Evolutionary conservation across 768 basidiomycete genomes (phyloP).

Genomic region (Serendipita sp.): DNA sequence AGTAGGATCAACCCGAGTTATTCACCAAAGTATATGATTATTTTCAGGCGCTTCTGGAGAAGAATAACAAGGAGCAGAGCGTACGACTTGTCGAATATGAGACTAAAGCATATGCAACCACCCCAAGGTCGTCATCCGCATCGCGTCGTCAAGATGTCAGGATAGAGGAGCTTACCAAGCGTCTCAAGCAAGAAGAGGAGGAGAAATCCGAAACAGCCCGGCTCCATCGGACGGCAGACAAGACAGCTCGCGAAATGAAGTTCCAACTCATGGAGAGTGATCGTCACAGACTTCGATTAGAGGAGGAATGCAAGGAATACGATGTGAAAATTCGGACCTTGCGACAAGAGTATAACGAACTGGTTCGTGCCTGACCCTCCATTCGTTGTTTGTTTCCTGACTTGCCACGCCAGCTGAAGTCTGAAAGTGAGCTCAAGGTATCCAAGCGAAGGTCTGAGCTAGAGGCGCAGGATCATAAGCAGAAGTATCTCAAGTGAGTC

Average conservation of each 20-base stretch:
- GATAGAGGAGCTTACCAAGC: slow-evolving; percentile 54
- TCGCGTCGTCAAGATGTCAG: slow-evolving; percentile 49
- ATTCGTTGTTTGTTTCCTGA: slow-evolving; percentile 29
- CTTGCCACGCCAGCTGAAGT: not conserved
- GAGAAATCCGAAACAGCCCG: slow-evolving; percentile 23
- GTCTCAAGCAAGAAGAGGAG: slow-evolving; percentile 36
- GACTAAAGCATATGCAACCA: slow-evolving; percentile 53
- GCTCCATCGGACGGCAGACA: slow-evolving; percentile 28
- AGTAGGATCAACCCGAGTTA: slow-evolving; percentile 14
- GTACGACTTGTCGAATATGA: slow-evolving; percentile 70
- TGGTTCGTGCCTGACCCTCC: slow-evolving; percentile 41
- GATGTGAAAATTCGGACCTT: slow-evolving; percentile 42
- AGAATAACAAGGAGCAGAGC: slow-evolving; percentile 71
- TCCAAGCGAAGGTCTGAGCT: slow-evolving; percentile 62
- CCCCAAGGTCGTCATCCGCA: slow-evolving; percentile 28
- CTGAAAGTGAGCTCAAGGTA: slow-evolving; percentile 46
- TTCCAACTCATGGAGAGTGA: slow-evolving; percentile 44
- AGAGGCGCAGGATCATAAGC: slow-evolving; percentile 58
- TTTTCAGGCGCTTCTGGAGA: slow-evolving; percentile 60
- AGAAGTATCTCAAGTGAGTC: slow-evolving; percentile 48
- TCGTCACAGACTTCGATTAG: slow-evolving; percentile 40
- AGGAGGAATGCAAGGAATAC: slow-evolving; percentile 46
- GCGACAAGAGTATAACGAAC: slow-evolving; percentile 41
- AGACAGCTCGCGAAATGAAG: slow-evolving; percentile 34
- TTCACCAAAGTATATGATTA: not conserved